phyloP scores from a whole-genome alignment of 306 rosid genomes.

The Cicer judaicum region DNA sequence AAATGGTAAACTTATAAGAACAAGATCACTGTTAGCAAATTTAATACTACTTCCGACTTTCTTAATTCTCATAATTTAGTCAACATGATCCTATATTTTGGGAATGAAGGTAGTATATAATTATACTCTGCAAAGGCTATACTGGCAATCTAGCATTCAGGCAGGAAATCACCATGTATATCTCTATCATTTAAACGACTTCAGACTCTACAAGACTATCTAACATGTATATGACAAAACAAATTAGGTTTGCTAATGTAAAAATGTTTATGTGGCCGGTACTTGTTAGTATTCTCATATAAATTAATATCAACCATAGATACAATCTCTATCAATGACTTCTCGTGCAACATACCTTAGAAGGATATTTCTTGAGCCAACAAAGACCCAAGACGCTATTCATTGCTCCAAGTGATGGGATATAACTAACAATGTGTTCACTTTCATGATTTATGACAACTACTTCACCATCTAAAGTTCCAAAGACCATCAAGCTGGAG shows the following conservation, averaged over 20 bases:
- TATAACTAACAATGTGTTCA: conserved; percentile 65
- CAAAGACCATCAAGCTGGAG: conserved; percentile 78
- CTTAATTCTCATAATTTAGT: background rate
- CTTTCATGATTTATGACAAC: conserved; percentile 79
- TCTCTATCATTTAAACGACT: conserved; percentile 32
- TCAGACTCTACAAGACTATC: conserved; percentile 26
- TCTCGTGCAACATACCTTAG: conserved; percentile 64
- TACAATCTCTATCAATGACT: conserved; percentile 15
- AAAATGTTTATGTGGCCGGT: conserved; percentile 25
- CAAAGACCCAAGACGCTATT: conserved; percentile 83
- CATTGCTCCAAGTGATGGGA: conserved; percentile 83
- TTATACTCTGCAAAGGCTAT: conserved; percentile 17
- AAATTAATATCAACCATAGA: conserved; percentile 23
- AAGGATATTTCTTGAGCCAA: conserved; percentile 88
- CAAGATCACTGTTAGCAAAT: background rate
- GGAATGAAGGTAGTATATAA: background rate
- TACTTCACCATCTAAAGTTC: conserved; percentile 90
- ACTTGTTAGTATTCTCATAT: conserved; percentile 22
- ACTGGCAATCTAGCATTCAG: conserved; percentile 34
- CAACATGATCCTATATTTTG: background rate
- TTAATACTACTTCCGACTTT: background rate
- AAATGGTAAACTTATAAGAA: background rate
- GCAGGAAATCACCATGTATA: conserved; percentile 36
- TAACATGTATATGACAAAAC: conserved; percentile 20
- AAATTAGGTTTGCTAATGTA: conserved; percentile 29